A percentile compares a stretch with the other conserved stretches of the same genome.
These are phyloP conservation scores for Lonicera japonica DNA, from an alignment of 129 eudicot genomes.

Conservation along the genomic window DNA sequence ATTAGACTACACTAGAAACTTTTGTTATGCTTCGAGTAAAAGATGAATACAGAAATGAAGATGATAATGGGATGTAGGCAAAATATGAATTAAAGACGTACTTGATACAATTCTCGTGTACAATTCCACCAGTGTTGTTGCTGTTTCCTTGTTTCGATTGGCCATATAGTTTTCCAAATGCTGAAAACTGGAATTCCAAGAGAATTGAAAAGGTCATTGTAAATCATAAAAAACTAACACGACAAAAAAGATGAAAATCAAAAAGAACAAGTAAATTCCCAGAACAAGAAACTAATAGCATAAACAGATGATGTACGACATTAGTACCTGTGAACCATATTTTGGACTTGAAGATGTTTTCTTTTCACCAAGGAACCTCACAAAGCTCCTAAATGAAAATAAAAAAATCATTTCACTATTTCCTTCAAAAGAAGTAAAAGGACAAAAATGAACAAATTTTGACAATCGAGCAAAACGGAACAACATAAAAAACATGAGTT, in stretches of 20 bases:
- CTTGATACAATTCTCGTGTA: slow-evolving; percentile 95
- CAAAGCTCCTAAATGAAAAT: slow-evolving; percentile 58
- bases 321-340: slow-evolving; percentile 79
- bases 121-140: slow-evolving; percentile 49
- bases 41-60: background rate
- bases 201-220: slow-evolving; percentile 6
- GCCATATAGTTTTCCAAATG: slow-evolving; percentile 90
- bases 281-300: slow-evolving; percentile 1
- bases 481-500: too few relatives aligned
- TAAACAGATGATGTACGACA: slow-evolving; percentile 13
- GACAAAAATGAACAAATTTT: too few relatives aligned
- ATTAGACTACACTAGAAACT: background rate
- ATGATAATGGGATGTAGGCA: background rate
- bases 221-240: too few relatives aligned
- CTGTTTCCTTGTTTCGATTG: slow-evolving; percentile 62
- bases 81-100: slow-evolving; percentile 16
- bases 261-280: slow-evolving; percentile 4
- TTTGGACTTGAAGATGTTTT: slow-evolving; percentile 62
- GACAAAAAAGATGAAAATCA: background rate
- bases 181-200: slow-evolving; percentile 55
- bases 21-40: background rate
- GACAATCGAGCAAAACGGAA: too few relatives aligned
- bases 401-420: background rate
- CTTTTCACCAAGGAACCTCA: slow-evolving; percentile 79
- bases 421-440: background rate